Evolutionary conservation across 352 stramenopile species (phyloP), one percentile per base, ranked within the genome.

Genomic region (Globisporangium heterothallicum): DNA sequence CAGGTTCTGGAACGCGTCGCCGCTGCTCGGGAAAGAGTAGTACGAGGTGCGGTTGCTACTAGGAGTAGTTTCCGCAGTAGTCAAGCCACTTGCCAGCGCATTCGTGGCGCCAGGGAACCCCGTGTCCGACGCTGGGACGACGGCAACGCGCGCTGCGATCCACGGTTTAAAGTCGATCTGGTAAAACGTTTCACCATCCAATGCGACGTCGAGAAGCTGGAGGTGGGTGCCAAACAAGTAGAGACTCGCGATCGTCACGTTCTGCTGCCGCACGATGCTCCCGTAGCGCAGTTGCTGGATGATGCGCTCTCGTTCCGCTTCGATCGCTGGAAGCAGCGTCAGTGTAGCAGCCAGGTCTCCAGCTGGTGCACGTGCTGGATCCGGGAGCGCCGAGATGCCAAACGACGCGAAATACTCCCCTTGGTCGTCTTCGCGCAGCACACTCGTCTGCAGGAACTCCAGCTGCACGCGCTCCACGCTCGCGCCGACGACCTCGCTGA

Each of bases 101-200:
- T n/a, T n/a, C n/a, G n/a, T n/a, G n/a, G n/a, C n/a, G n/a, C n/a
- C n/a, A n/a, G n/a, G n/a, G n/a, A n/a, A n/a, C n/a, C n/a, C 30
- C 6, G 19, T 9, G 43, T 40, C 2, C 36, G 18, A 21, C 12
- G 24, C 21, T 13, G 36, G 18, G 3, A 46, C 30, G 5, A 72
- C 18, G 3, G 46, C 64, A 26, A 73, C 26, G 16, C 30, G 41
- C 3, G 59, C 44, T 10, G 35, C 42, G 5, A 69, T 34, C 64
- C 60, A 73, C 7, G 64, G 61, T 30, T 44, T 66, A 2, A 63
- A 41, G 29, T 73, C 64, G n/a, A 73, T 49, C 14, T 42, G 53
- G 40, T 67, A 67, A 48, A 73, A 66, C 7, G 18, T 9, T 30
- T 73, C 64, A 8, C 64, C 64, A 16, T 70, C 64, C 24, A 69